Base-by-base conservation (phyloP, 177 flowering plant species). In the Vitis hybrid region DNA sequence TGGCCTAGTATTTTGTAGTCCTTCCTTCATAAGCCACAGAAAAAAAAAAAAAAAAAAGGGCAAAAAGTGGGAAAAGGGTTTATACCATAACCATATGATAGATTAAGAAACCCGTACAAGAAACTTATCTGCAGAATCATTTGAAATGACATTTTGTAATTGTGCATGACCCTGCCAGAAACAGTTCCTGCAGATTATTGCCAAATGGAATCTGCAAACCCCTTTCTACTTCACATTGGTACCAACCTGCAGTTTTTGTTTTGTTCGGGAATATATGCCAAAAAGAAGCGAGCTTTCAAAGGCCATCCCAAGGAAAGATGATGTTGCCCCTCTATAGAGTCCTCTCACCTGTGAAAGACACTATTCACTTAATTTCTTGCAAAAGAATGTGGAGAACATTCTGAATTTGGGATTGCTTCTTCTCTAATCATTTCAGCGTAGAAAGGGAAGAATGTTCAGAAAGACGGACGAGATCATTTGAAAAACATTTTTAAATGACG, bases 261-360 rank as follows among this genome's bases (percentile, higher is more conserved):
- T 94, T 74, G 87, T 81, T 76, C 87, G 97, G 48, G 97, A 92
- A 78, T 94, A 94, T 65, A 92, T 77, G 17, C 97, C 97, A 72
- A 94, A 94, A 58, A 85, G 79, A 68, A 94, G 86, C 23, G 97
- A 92, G 80, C 98, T 90, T 82, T 93, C 98, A 72, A 91, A 81
- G 57, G 98, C 95, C 90, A 94, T 74, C 67, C 99, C 99, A 69
- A 90, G 63, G 75, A 93, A 93, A 54, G 99, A 94, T 74, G 99
- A 84, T 40, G 96, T 87, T 71, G 99, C 99, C 15, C 99, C 99
- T 67, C 92, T 84, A 68, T 94, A 94, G 62, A 94, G 96, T 71
- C 99, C 99, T 86, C 67, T 91, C 55, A 92, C 85, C 99, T 94
- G 82, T 69, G 60, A 83, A 76, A 69, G 10, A 62, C 54, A 61